Base-by-base conservation (phyloP, 805 yeast species). In the Saccharomycopsis schoenii region DNA sequence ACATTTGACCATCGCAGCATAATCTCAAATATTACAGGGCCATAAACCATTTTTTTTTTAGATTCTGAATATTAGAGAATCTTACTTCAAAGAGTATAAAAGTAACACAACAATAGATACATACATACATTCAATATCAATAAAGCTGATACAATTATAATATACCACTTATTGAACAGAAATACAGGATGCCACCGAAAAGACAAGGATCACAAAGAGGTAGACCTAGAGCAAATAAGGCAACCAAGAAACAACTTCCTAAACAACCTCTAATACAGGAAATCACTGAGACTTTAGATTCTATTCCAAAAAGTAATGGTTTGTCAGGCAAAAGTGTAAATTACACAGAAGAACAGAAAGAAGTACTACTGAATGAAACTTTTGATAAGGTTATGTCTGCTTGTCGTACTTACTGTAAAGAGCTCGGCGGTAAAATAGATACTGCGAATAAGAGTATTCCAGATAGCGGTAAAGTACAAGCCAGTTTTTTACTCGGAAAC, bases 401-500 rank as follows among this genome's bases (percentile, higher is more conserved):
- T 25, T 47, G 52, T 24, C 24, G 24, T 15, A 24, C 52, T 12
- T 47, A 21, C n/a, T 47, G 52, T 47, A 47, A 47, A 47, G 34
- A 47, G 24, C 21, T 47, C 12, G 9, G 21, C 25, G 12, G 21
- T 17, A 17, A 14, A 10, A 42, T 4, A 47, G 25, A 19, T 11
- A 19, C 52, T 11, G n/a, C 19, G 11, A 21, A 15, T n/a, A 8
- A 21, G 14, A 21, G n/a, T 4, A 21, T 47, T 21, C 34, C 52
- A 9, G 21, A 47, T 10, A 12, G 24, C n/a, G 61, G 39, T 2
- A 8, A 17, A 25, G 14, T 17, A 25, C 39, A 19, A 11, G 55
- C 43, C 12, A 21, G 58, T 4, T 54, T 62, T 39, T 40, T 59
- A 24, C 15, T 62, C n/a, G 62, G 64, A 8, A 24, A 36, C 9